A percentile compares a stretch with the other conserved stretches of the same genome.
These are phyloP conservation scores for Microsporum audouinii DNA, from an alignment of 2,329 filamentous ascomycete species.

Conservation along the genomic window DNA sequence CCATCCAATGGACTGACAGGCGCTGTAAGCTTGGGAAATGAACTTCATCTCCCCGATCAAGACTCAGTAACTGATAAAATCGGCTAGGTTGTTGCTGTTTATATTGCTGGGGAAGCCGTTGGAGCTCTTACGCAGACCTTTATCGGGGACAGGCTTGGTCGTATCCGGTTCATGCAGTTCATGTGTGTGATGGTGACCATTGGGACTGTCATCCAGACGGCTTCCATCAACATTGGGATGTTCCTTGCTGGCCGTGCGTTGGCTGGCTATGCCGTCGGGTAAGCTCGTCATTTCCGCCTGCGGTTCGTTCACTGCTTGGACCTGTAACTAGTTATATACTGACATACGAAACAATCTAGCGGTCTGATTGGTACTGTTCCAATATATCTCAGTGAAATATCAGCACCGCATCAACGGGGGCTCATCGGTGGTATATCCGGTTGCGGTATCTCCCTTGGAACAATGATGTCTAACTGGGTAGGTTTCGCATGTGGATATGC, in stretches of 20 bases:
- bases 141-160: slow-evolving; percentile 43
- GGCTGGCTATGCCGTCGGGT: slow-evolving; percentile 40
- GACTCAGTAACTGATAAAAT: neutral
- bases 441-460: slow-evolving; percentile 45
- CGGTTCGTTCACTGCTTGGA: no score
- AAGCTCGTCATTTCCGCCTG: slow-evolving; percentile 10
- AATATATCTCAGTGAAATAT: slow-evolving; percentile 47
- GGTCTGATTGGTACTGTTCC: slow-evolving; percentile 43
- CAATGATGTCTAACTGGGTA: slow-evolving; percentile 48
- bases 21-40: slow-evolving; percentile 28
- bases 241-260: slow-evolving; percentile 41
- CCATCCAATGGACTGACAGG: slow-evolving; percentile 46
- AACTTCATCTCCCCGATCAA: neutral
- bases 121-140: slow-evolving; percentile 45
- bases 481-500: slow-evolving; percentile 46
- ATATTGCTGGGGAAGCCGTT: slow-evolving; percentile 49
- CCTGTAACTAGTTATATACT: neutral
- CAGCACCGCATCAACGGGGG: slow-evolving; percentile 39
- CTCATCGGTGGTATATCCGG: slow-evolving; percentile 45
- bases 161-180: slow-evolving; percentile 44
- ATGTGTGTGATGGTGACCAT: slow-evolving; percentile 46
- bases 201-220: slow-evolving; percentile 44
- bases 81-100: slow-evolving; percentile 43
- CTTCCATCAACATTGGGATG: slow-evolving; percentile 45
- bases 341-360: slow-evolving; percentile 18